These are phyloP conservation scores for Cornus controversa DNA, from an alignment of 148 eudicot genomes.

Conservation along the genomic window DNA sequence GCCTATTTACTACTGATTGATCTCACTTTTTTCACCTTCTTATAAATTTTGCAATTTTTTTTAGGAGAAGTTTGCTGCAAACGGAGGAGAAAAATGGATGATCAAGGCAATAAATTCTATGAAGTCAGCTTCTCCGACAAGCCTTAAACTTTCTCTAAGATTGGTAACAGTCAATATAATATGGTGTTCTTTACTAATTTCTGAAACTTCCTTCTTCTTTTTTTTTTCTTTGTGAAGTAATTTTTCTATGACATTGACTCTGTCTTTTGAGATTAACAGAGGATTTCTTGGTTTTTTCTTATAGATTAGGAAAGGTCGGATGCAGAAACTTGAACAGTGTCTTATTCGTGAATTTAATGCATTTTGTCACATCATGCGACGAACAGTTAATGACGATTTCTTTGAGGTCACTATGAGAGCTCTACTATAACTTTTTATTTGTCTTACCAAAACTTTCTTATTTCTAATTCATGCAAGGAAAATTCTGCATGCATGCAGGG, in stretches of 20 bases:
- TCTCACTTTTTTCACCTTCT: too few species aligned
- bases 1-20: background rate
- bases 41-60: background rate
- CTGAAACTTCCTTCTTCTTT: background rate
- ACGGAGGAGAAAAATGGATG: conserved; percentile 21
- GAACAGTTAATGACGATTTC: conserved; percentile 18
- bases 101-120: conserved; percentile 22
- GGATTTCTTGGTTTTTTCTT: background rate
- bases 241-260: too few species aligned
- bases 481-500: conserved; percentile 20
- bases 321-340: conserved; percentile 22
- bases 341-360: conserved; percentile 21
- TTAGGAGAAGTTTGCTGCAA: conserved; percentile 21
- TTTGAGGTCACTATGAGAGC: conserved; percentile 13
- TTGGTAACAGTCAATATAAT: conserved; percentile 17
- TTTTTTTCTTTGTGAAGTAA: background rate
- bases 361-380: conserved; percentile 8
- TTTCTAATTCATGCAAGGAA: background rate
- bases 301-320: conserved; percentile 34
- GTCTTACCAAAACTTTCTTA: background rate
- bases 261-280: background rate
- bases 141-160: conserved; percentile 26
- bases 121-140: conserved; percentile 28
- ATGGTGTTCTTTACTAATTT: background rate
- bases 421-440: background rate